Conservation (phyloP, 257 asterid genomes). For the Osmanthus fragrans region DNA sequence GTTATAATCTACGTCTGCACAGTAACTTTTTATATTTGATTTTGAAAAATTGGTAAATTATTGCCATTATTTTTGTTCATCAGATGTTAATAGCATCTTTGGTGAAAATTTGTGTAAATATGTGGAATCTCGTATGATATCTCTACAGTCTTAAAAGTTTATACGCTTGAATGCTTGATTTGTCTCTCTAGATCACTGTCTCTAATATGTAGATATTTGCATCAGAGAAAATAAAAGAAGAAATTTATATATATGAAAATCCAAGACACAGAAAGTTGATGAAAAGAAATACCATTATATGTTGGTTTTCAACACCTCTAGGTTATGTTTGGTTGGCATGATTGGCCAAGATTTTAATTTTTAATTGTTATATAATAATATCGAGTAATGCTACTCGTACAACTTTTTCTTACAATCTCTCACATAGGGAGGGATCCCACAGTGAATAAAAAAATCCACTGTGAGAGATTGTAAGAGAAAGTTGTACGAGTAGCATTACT, state of each 20-base stretch:
- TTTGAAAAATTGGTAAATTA: slow-evolving; percentile 17
- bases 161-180: neutral
- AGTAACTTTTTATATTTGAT: neutral
- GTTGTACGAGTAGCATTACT: too few relatives aligned
- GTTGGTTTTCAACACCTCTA: too few relatives aligned
- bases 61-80: slow-evolving; percentile 2
- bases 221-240: neutral
- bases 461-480: too few relatives aligned
- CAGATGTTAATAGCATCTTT: neutral
- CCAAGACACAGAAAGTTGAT: neutral
- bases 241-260: neutral
- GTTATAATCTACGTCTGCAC: neutral
- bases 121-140: slow-evolving; percentile 13
- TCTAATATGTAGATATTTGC: neutral
- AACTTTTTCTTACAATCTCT: too few relatives aligned
- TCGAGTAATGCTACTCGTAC: too few relatives aligned
- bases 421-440: too few relatives aligned
- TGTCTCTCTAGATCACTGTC: neutral
- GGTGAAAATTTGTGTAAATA: slow-evolving; percentile 23
- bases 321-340: too few relatives aligned
- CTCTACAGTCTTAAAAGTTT: neutral
- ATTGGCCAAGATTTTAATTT: too few relatives aligned
- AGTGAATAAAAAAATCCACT: too few relatives aligned
- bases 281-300: neutral
- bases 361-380: too few relatives aligned